Evolutionary conservation across 768 basidiomycete species (phyloP), one percentile per base, ranked within the genome.

Genomic region (Lactifluus pinguis): DNA sequence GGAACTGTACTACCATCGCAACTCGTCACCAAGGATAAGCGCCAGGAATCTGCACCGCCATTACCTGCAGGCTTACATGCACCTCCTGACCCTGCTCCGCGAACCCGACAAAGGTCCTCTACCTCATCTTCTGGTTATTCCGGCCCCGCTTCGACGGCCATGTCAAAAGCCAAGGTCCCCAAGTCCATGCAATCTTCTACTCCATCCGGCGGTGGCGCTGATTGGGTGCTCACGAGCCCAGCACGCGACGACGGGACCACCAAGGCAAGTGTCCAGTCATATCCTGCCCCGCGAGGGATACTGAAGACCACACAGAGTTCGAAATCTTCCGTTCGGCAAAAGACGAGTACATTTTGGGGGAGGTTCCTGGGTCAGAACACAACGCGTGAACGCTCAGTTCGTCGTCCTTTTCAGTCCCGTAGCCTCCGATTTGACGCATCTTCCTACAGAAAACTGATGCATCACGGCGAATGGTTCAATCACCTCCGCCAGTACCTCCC

Each of bases 301-400:
- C 47, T 66, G 47, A 67, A 55, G 50, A 8, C 21, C 38, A 30
- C 36, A 29, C 67, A 83, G 83, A 69, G 73, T 32, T 68, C 75
- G 11, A 89, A 81, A 70, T 79, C 82, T 11, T 83, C 88, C 6
- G 84, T 92, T 59, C 75, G 87, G 63, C 80, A 83, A 41, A 92
- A 89, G 71, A 89, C 88, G n/a, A 87, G 81, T 67, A 87, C 87
- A 49, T 84, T 92, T 69, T 76, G 87, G 64, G 88, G 87, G 3
- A 90, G 85, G 72, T 86, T 92, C 84, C 73, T 86, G 42, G 87
- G 88, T 4, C 80, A 85, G 66, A 77, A 74, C 51, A 79, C 79
- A 36, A 77, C 82, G 34, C 79, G 87, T 52, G 87, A 89, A 70
- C 82, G 86, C 72, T 84, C 83, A 56, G 87, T 89, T 72, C 70